Conservation (phyloP, 208 protist genomes). For the Acanthamoeba healyi region DNA sequence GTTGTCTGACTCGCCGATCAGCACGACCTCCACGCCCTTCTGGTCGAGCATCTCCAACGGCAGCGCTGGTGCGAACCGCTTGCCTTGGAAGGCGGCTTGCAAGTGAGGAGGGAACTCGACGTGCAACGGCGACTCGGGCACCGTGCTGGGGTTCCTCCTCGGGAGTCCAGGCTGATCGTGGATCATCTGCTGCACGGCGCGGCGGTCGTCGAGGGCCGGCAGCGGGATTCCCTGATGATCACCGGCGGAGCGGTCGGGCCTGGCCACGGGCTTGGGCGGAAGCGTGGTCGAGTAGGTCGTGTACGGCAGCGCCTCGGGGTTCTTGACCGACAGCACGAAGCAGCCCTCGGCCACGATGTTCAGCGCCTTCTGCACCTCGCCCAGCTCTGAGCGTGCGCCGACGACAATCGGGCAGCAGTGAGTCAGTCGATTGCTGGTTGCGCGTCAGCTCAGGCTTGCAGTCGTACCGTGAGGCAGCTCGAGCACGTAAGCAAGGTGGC, state of each 20-base stretch:
- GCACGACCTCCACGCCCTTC: slow-evolving; percentile 33
- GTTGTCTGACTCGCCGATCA: slow-evolving; percentile 55
- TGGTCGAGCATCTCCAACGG: slow-evolving; percentile 33
- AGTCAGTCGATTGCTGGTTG: background rate
- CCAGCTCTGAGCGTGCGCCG: background rate
- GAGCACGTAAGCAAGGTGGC: slow-evolving; percentile 32
- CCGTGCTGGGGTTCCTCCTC: background rate
- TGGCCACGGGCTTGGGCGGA: background rate
- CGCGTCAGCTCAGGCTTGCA: background rate
- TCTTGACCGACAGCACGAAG: slow-evolving; percentile 61
- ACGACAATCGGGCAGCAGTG: background rate
- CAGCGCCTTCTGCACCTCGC: slow-evolving; percentile 39
- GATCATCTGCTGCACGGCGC: slow-evolving; percentile 38
- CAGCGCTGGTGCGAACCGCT: background rate
- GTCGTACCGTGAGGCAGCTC: slow-evolving; percentile 19
- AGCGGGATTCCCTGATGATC: slow-evolving; percentile 35
- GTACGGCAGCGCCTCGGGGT: slow-evolving; percentile 37
- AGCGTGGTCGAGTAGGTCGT: background rate
- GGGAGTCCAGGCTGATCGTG: slow-evolving; percentile 13
- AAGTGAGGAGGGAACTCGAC: slow-evolving; percentile 21
- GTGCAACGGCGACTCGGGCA: background rate
- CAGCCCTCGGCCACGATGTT: slow-evolving; percentile 57
- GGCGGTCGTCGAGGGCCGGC: slow-evolving; percentile 18
- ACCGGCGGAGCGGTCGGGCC: background rate
- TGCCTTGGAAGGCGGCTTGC: slow-evolving; percentile 46